Evolutionary conservation across 441 rosid genomes (phyloP).

Genomic region (Populus hybrid): DNA sequence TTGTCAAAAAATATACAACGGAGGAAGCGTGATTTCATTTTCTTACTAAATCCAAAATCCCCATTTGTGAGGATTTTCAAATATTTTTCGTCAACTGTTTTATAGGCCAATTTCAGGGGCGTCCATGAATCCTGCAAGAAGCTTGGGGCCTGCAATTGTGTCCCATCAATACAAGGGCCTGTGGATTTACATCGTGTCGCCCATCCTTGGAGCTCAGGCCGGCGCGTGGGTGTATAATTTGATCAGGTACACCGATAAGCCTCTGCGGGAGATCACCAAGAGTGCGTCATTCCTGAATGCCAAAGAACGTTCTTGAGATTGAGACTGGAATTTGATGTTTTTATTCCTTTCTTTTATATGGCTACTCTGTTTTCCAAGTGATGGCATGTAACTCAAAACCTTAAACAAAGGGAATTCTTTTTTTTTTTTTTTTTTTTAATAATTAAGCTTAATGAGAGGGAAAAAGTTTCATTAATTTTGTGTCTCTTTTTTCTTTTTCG

Average conservation of each 20-base stretch:
- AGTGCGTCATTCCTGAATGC: conserved; percentile 62
- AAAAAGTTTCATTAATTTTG: not conserved
- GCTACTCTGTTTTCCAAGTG: not conserved
- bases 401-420: no score
- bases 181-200: conserved; percentile 66
- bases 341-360: not conserved
- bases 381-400: not conserved
- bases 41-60: not conserved
- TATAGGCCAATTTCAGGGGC: conserved; percentile 81
- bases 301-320: conserved; percentile 4
- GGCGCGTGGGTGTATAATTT: conserved; percentile 80
- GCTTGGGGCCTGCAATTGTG: conserved; percentile 80
- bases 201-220: conserved; percentile 62
- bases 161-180: conserved; percentile 45
- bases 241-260: conserved; percentile 77
- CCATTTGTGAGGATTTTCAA: not conserved
- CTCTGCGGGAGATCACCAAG: conserved; percentile 72
- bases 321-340: no score
- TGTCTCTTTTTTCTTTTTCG: not conserved
- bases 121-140: conserved; percentile 91
- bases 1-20: no score
- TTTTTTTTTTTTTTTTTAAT: no score
- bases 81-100: not conserved
- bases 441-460: not conserved
- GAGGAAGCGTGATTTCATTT: not conserved